Evolutionary conservation across 768 basidiomycete species (phyloP).

Genomic region (Termitomyces eurrhizus): DNA sequence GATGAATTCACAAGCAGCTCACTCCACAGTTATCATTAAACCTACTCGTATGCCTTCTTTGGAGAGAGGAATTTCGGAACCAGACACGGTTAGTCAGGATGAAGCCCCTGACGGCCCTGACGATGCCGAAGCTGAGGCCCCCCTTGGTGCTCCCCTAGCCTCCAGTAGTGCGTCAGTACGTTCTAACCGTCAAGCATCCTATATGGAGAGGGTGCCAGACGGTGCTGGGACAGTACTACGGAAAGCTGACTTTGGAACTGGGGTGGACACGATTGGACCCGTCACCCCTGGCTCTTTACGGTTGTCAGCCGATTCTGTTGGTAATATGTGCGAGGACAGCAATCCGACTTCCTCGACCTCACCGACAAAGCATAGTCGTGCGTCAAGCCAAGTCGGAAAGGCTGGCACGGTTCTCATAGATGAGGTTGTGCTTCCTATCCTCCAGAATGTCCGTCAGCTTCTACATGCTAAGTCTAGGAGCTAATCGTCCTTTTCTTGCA

Average conservation of each 20-base stretch:
- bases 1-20: constrained; percentile 50
- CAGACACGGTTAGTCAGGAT: constrained; percentile 30
- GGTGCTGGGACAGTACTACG: constrained; percentile 71
- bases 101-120: constrained; percentile 40
- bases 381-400: constrained; percentile 52
- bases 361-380: constrained; percentile 46
- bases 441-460: constrained; percentile 54
- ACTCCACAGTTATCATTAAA: constrained; percentile 74
- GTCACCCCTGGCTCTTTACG: constrained; percentile 76
- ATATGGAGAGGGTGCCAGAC: constrained; percentile 65
- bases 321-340: constrained; percentile 60
- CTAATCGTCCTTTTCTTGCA: neutral
- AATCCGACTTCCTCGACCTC: constrained; percentile 44
- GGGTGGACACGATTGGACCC: constrained; percentile 87
- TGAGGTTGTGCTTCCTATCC: constrained; percentile 77
- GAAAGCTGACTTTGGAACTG: constrained; percentile 82
- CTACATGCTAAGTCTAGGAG: neutral
- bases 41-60: constrained; percentile 28
- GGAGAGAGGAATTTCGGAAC: constrained; percentile 39
- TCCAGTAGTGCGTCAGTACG: constrained; percentile 62
- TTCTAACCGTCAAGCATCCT: constrained; percentile 66
- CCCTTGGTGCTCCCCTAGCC: constrained; percentile 66
- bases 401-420: constrained; percentile 72
- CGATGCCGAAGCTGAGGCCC: constrained; percentile 20
- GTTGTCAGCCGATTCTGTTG: constrained; percentile 78